A percentile compares a stretch with the other conserved stretches of the same genome.
Evolutionary conservation across 495 filamentous ascomycete species (phyloP).

Genomic region (Apiosordaria backusii): DNA sequence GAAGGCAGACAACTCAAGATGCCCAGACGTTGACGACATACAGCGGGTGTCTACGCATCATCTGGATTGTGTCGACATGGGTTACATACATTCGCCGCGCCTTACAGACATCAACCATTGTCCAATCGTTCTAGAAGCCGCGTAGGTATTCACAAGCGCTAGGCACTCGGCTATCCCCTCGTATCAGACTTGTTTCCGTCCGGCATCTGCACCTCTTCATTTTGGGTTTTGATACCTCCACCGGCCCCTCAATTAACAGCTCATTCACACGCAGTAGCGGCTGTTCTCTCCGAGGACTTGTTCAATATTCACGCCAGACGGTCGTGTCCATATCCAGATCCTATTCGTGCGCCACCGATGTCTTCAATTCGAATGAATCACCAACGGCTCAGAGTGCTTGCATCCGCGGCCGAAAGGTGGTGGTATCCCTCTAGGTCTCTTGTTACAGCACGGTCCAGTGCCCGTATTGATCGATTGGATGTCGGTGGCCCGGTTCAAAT

Average conservation of each 20-base stretch:
- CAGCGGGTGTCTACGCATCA: conserved; percentile 7
- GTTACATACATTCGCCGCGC: not conserved
- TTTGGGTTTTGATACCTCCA: not conserved
- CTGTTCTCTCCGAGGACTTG: not conserved
- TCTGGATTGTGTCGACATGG: conserved; percentile 3
- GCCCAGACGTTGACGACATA: not conserved
- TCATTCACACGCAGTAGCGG: not conserved
- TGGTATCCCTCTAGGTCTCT: not conserved
- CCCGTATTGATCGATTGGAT: not conserved
- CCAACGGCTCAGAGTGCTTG: not conserved
- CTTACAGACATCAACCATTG: not conserved
- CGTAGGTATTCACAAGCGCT: not conserved
- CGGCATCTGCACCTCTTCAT: conserved; percentile 1
- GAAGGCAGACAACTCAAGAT: not conserved
- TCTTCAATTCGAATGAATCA: not conserved
- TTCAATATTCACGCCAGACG: not conserved
- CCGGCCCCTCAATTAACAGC: conserved; percentile 4
- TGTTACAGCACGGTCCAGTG: not conserved
- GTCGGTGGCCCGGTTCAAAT: not conserved
- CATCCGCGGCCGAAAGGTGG: conserved; percentile 1
- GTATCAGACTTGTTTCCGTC: not conserved
- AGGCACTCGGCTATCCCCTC: conserved; percentile 6
- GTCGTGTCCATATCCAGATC: not conserved
- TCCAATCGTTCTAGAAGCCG: conserved; percentile 4
- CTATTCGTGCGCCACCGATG: not conserved